Percentiles rank a stretch among this genome's conserved stretches.
Conservation (phyloP, 129 eudicot species). For the Flaveria bidentis region DNA sequence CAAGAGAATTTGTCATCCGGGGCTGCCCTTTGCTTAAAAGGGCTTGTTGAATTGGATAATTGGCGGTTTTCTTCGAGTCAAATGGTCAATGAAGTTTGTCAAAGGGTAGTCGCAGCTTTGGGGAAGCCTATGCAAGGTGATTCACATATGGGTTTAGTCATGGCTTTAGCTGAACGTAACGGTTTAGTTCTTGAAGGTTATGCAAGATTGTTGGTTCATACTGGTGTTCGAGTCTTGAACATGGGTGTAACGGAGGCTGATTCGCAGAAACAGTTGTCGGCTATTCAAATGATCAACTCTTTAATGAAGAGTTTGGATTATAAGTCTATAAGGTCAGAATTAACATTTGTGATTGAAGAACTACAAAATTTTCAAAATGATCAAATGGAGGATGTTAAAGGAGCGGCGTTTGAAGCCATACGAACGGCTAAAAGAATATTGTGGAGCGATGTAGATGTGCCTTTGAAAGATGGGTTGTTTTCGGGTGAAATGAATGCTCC, state of each 20-base stretch:
- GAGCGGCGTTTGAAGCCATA: background rate
- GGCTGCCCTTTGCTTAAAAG: background rate
- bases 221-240: background rate
- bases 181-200: constrained; percentile 6
- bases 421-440: constrained; percentile 1
- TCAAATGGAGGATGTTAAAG: background rate
- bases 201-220: constrained; percentile 12
- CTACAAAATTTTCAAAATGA: background rate
- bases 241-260: background rate
- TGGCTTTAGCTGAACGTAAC: background rate
- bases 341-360: constrained; percentile 11
- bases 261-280: background rate
- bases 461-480: constrained; percentile 5
- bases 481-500: background rate
- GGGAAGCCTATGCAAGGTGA: background rate
- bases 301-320: background rate
- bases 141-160: background rate
- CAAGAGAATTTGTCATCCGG: background rate
- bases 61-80: constrained; percentile 10
- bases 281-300: constrained; percentile 2
- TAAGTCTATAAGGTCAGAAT: background rate
- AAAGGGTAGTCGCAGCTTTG: constrained; percentile 2
- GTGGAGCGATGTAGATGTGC: constrained; percentile 6
- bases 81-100: constrained; percentile 9
- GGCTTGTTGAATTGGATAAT: background rate